Percentiles rank a stretch among this genome's conserved stretches.
These are phyloP conservation scores for Ascochyta fabae DNA, from an alignment of 2,329 filamentous ascomycete species.

Conservation along the genomic window DNA sequence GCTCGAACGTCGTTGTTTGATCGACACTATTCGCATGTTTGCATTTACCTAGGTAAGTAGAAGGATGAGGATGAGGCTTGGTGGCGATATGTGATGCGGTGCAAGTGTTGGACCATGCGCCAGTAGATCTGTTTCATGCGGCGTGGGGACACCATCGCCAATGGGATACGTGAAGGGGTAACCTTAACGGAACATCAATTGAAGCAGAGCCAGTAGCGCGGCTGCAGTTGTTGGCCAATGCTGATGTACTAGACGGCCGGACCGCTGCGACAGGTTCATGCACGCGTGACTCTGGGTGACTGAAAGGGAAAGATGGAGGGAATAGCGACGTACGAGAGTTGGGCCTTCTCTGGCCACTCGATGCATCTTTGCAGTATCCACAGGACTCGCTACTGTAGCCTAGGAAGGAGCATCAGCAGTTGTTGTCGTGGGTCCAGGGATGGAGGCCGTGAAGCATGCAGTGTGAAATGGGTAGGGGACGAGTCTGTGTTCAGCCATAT, in stretches of 20 bases:
- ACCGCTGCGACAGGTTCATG: constrained; percentile 25
- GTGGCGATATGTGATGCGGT: constrained; percentile 19
- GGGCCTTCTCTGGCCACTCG: constrained; percentile 55
- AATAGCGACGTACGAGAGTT: constrained; percentile 55
- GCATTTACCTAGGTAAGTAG: constrained; percentile 3
- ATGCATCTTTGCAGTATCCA: constrained; percentile 58
- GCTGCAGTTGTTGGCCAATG: constrained; percentile 10
- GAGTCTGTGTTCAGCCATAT: constrained; percentile 19
- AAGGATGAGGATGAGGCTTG: constrained; percentile 23
- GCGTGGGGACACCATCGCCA: constrained; percentile 19
- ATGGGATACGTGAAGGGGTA: constrained; percentile 31
- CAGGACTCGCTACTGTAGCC: constrained; percentile 58
- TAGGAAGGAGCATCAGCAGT: constrained; percentile 34
- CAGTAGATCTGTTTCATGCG: constrained; percentile 18
- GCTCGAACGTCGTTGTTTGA: constrained; percentile 8
- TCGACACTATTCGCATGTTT: constrained; percentile 4
- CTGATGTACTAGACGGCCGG: constrained; percentile 8
- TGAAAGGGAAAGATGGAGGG: constrained; percentile 19
- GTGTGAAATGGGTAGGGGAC: constrained; percentile 8
- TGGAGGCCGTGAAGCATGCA: constrained; percentile 12
- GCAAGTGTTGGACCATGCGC: constrained; percentile 15
- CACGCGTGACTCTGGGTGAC: constrained; percentile 26
- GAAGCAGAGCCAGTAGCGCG: constrained; percentile 17
- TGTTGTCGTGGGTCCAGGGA: constrained; percentile 15
- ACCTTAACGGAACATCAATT: constrained; percentile 40